A percentile compares a stretch with the other conserved stretches of the same genome.
Evolutionary conservation across 768 basidiomycete species (phyloP).

Genomic region (Termitomyces sp.): DNA sequence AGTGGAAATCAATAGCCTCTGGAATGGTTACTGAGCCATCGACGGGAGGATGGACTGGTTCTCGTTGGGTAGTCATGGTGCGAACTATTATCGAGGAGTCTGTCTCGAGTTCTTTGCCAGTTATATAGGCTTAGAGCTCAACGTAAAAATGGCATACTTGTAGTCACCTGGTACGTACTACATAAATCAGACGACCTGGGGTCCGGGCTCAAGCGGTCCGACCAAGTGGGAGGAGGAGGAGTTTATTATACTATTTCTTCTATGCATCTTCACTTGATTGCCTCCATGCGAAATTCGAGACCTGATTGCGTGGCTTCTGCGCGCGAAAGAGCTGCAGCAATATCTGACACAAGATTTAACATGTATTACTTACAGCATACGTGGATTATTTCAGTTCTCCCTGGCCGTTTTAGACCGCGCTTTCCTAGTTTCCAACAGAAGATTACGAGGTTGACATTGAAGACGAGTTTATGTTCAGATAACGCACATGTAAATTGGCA

Average conservation of each 20-base stretch:
- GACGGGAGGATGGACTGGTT: constrained; percentile 12
- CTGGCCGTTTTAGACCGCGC: too few relatives aligned
- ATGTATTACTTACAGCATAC: not conserved
- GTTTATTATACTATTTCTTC: too few relatives aligned
- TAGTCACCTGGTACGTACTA: not conserved
- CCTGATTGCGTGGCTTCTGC: not conserved
- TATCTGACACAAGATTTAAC: not conserved
- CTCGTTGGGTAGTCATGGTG: not conserved
- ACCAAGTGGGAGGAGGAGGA: not conserved
- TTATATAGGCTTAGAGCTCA: not conserved
- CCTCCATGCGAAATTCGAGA: not conserved
- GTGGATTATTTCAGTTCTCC: too few relatives aligned
- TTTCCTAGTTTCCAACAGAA: too few relatives aligned
- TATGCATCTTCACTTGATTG: too few relatives aligned
- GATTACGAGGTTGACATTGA: too few relatives aligned
- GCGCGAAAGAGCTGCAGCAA: not conserved
- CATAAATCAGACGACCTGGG: not conserved
- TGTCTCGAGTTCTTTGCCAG: not conserved
- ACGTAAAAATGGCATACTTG: not conserved
- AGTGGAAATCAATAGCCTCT: constrained; percentile 20
- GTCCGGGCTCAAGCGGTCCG: not conserved
- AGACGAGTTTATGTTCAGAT: too few relatives aligned
- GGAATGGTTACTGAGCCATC: constrained; percentile 13
- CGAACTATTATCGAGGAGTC: too few relatives aligned
- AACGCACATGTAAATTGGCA: too few relatives aligned